Base-by-base conservation (phyloP, 106 monocot genomes). In the Dioscorea alata region DNA sequence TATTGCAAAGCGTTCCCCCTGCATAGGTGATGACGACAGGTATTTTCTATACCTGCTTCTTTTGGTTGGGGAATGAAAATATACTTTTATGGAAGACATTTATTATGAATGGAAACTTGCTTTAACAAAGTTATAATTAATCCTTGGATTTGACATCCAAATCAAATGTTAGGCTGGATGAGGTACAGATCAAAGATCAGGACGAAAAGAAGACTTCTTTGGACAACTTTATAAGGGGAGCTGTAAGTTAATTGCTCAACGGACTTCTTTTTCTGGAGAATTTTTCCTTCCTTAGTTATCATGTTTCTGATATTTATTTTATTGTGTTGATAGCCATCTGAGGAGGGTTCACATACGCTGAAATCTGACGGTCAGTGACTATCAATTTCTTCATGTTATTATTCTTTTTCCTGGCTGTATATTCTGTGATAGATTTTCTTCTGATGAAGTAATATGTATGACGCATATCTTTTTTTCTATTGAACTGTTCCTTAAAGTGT, bases 361-460 rank as follows among this genome's bases (percentile, higher is more conserved):
- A 69, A 72, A n/a, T 68, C 50, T 67, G 75, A 83, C 19, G 86
- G 90, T 90, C 13, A 78, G 86, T 78, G 24, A 78, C 23, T 12
- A 3, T 19, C 19, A 8, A 12, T 34, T 22, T 33, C 34, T 42
- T 50, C 21, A 60, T 50, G 20, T 61, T 73, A 49, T 17, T 24
- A 14, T 64, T 70, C 35, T 3, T 49, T 42, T 42, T 42, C 42
- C 42, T 10, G 9, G 6, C 10, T 42, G 42, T 42, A 42, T 42
- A 42, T 42, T 42, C 42, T 42, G 42, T 42, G 28, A 28, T 28
- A 28, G 28, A 28, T 28, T 28, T 42, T 42, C 42, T 42, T 42
- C 42, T 42, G 10, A 42, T 42, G 10, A 42, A 42, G 42, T 42
- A 42, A 42, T 6, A 28, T 28, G 28, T 28, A 28, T 28, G 28